Base-by-base conservation (phyloP, 371 early-diverging fungal species). In the Capillidium rhysosporum region DNA sequence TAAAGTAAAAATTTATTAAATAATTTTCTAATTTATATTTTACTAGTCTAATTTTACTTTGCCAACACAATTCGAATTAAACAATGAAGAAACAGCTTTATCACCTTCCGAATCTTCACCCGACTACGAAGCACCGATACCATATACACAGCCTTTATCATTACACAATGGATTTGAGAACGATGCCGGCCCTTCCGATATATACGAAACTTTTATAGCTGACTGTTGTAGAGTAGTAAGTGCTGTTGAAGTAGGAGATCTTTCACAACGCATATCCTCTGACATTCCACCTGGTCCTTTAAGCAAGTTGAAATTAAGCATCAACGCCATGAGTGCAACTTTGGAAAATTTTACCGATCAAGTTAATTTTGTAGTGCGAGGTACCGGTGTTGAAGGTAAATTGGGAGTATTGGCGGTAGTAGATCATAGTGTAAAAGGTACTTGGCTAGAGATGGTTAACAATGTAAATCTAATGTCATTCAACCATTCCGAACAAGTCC, bases 361-460 rank as follows among this genome's bases (percentile, higher is more conserved):
- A 40, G 73, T 79, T 8, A 69, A 70, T 39, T 67, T 68, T 28
- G 79, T 80, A 4, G 73, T 79, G 29, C 65, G 58, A 9, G 77
- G 78, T 51, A 77, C 77, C 26, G 81, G 76, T 29, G 73, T 73
- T 40, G 72, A 78, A 54, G 81, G 79, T 8, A 73, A 73, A 57
- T 65, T 81, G 2, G 82, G 82, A 41, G 73, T 76, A 7, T 76
- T 76, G 49, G 79, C 77, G 5, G 54, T 46, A 16, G 63, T 69
- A 43, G 57, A 66, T 46, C 69, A 68, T 41, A 72, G 76, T 24
- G 41, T 52, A 25, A 75, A 72, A 7, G 87, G 87, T 38, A 66
- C 74, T 14, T 86, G 84, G 84, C 70, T 65, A 29, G 80, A 82
- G 47, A 68, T 83, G 59, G 73, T 79, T 18, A 66, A 70, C 44